A percentile compares a stretch with the other conserved stretches of the same genome.
These are phyloP conservation scores for Xylaria sp. DNA, from an alignment of 2,329 filamentous ascomycete genomes.

Conservation along the genomic window DNA sequence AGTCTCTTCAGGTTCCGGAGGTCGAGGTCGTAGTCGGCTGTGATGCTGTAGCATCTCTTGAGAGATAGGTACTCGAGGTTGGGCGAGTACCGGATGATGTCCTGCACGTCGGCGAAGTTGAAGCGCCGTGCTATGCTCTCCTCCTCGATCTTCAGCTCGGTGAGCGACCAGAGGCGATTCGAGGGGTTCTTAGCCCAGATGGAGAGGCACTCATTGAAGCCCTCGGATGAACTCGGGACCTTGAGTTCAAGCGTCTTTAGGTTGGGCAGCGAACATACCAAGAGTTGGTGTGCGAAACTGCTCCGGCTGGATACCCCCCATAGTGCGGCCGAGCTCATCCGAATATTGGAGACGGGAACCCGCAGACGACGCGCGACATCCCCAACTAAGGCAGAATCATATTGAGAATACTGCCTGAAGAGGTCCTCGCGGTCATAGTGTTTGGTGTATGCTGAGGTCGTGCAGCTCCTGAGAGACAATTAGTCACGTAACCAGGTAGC, in stretches of 20 bases:
- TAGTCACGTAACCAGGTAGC: conserved; percentile 19
- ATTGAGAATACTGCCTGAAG: conserved; percentile 38
- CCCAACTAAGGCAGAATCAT: conserved; percentile 38
- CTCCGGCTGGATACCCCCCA: conserved; percentile 37
- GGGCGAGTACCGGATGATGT: conserved; percentile 38
- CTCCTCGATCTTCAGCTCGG: conserved; percentile 36
- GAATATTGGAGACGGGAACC: conserved; percentile 38
- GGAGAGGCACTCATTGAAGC: conserved; percentile 39
- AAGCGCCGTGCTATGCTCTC: conserved; percentile 38
- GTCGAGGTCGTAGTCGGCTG: conserved; percentile 37
- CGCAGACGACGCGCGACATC: conserved; percentile 38
- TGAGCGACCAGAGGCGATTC: conserved; percentile 38
- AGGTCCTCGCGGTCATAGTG: conserved; percentile 40
- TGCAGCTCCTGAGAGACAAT: conserved; percentile 37
- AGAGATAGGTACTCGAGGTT: conserved; percentile 37
- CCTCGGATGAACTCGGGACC: conserved; percentile 35
- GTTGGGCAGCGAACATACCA: conserved; percentile 38
- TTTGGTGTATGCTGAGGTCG: conserved; percentile 38
- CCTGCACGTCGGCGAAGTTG: conserved; percentile 39
- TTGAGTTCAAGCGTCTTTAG: conserved; percentile 34
- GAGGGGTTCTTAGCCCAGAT: conserved; percentile 38
- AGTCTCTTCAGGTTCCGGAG: conserved; percentile 33
- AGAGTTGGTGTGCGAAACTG: conserved; percentile 37
- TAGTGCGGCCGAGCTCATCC: conserved; percentile 37
- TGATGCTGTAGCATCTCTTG: conserved; percentile 38